Percentiles rank a stretch among this genome's conserved stretches.
phyloP scores from a whole-genome alignment of 1,284 basidiomycete species.

The Ceratobasidium sp. region DNA sequence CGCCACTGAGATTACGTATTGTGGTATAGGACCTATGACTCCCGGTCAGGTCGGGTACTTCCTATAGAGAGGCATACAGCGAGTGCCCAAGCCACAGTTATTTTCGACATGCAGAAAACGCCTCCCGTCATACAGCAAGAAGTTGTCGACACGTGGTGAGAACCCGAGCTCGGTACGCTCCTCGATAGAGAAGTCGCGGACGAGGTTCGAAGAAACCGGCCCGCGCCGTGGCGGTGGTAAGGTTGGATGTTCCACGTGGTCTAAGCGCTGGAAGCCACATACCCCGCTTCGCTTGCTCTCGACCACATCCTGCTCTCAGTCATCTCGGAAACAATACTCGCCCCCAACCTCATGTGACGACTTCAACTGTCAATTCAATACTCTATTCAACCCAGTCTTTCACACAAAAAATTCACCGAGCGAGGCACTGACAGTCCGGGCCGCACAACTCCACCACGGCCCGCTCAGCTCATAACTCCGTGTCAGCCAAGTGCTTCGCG shows the following conservation, averaged over 20 bases:
- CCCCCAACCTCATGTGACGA: background rate
- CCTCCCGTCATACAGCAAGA: background rate
- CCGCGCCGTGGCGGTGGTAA: background rate
- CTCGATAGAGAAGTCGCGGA: background rate
- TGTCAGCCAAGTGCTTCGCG: constrained; percentile 17
- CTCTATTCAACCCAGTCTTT: background rate
- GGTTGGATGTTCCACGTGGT: background rate
- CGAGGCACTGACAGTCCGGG: constrained; percentile 28
- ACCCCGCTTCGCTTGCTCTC: background rate
- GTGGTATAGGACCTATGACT: background rate
- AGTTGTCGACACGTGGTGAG: too few relatives aligned
- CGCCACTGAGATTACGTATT: constrained; percentile 5
- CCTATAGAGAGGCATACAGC: background rate
- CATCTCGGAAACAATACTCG: too few relatives aligned
- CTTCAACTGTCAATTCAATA: background rate
- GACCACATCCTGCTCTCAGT: background rate
- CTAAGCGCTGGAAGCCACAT: background rate
- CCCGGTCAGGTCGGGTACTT: background rate
- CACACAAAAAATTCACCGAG: background rate
- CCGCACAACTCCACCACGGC: constrained; percentile 11
- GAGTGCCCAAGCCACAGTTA: background rate
- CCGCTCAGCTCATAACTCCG: background rate
- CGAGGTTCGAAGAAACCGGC: background rate
- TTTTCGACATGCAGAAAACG: background rate
- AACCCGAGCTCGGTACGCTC: background rate